Base-by-base conservation (phyloP, 2,329 filamentous ascomycete species). In the Pyrenochaeta sp. region DNA sequence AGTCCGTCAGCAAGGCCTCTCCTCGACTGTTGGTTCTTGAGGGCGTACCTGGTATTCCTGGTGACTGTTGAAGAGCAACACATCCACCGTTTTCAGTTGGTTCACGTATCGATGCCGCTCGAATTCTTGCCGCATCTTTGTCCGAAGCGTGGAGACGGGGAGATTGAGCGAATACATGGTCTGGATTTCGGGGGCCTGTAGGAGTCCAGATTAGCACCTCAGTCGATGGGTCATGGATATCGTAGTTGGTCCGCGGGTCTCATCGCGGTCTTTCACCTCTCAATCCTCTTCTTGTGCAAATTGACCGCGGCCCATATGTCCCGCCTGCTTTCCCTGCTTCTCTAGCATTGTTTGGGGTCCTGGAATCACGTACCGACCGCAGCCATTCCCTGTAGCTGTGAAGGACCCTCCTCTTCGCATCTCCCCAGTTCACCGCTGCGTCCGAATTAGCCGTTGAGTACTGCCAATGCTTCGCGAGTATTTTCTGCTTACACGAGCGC, bases 121-220 rank as follows among this genome's bases (percentile, higher is more conserved):
- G 72, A 96, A 99, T 72, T 99, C 92, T 77, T 97, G 89, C 72
- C 94, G 85, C 72, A 97, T 88, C 77, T 95, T 93, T 47, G 93
- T 95, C 62, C 94, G 89, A 70, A 99, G 86, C 53, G 83, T 81
- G 27, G 93, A 89, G 39, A 96, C 86, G 39, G 93, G 91, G 68
- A 96, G 84, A 71, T 89, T 90, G 67, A 99, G 80, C 52, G 88
- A 89, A 84, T 99, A 99, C 90, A 97, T 96, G 51, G 85, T 88
- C 75, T 97, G 94, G 69, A 99, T 93, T 73, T 97, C 92, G 50
- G 94, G 93, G 27, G 91, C 91, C 94, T 99, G 71, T 46, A 35
- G 13, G 9, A 7, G 18, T 22, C 18, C 8, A 19, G n/a, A 38
- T 65, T 41, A 59, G 54, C 42, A 31, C 28, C 28, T 40, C n/a